Evolutionary conservation across 768 basidiomycete genomes (phyloP).

Genomic region (Boletales sp.): DNA sequence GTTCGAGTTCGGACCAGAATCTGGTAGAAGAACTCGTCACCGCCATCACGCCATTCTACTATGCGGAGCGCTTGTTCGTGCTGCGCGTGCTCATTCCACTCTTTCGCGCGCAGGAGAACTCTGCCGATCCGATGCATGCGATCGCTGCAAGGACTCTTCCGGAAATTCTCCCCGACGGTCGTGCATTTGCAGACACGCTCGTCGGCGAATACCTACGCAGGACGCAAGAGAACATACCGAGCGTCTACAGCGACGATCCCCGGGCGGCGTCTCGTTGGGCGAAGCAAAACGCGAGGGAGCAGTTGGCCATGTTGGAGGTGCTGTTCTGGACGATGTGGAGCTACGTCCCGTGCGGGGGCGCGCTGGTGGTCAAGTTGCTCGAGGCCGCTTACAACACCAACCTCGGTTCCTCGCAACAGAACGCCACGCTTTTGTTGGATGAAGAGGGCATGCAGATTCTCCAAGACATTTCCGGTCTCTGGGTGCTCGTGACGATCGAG

Average conservation of each 20-base stretch:
- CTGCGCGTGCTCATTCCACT: slow-evolving; percentile 71
- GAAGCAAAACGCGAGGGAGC: slow-evolving; percentile 74
- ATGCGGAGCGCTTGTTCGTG: slow-evolving; percentile 71
- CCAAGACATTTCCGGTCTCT: slow-evolving; percentile 67
- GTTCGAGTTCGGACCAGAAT: slow-evolving; percentile 40
- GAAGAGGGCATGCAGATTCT: slow-evolving; percentile 66
- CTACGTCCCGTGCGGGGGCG: slow-evolving; percentile 61
- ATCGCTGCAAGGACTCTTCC: slow-evolving; percentile 55
- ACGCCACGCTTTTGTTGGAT: slow-evolving; percentile 64
- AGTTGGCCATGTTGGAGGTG: slow-evolving; percentile 77
- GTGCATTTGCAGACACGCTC: slow-evolving; percentile 57
- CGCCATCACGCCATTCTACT: slow-evolving; percentile 77
- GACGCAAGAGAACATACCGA: slow-evolving; percentile 47
- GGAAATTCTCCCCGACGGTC: slow-evolving; percentile 59
- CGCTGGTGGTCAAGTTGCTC: slow-evolving; percentile 59
- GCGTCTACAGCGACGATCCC: slow-evolving; percentile 46
- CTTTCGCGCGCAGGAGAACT: slow-evolving; percentile 64
- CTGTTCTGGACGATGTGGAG: slow-evolving; percentile 90
- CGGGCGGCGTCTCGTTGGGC: slow-evolving; percentile 62
- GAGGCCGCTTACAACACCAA: slow-evolving; percentile 60
- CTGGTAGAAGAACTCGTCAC: slow-evolving; percentile 42
- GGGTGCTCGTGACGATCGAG: slow-evolving; percentile 79
- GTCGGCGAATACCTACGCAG: slow-evolving; percentile 57
- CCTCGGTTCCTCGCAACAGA: slow-evolving; percentile 62
- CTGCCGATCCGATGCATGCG: slow-evolving; percentile 49